Evolutionary conservation across 2,329 filamentous ascomycete species (phyloP).

Genomic region (Chrysoporthe puriensis): DNA sequence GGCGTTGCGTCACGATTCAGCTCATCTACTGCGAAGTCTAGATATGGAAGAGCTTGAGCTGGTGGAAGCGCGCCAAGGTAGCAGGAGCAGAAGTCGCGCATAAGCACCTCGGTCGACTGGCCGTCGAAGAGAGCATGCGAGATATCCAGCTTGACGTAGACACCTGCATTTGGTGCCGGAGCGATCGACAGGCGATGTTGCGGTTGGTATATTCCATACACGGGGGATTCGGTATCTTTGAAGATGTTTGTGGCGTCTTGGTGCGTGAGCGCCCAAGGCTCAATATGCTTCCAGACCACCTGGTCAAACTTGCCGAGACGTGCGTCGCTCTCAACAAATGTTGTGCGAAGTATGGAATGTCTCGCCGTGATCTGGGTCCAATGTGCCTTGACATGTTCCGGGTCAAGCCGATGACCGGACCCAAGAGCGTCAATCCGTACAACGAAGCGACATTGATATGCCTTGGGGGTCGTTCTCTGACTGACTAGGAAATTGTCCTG

Average conservation of each 20-base stretch:
- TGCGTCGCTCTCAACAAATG: conserved; percentile 33
- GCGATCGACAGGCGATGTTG: conserved; percentile 30
- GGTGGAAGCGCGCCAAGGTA: conserved; percentile 27
- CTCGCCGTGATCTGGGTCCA: conserved; percentile 32
- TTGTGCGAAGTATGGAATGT: conserved; percentile 31
- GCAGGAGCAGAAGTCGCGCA: conserved; percentile 31
- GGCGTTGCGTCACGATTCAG: background rate
- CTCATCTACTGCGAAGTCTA: background rate
- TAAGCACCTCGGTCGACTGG: conserved; percentile 32
- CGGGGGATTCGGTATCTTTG: background rate
- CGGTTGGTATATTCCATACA: background rate
- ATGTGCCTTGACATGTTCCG: conserved; percentile 21
- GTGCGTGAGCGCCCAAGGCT: conserved; percentile 28
- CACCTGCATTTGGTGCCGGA: conserved; percentile 24
- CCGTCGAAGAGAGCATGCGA: conserved; percentile 34
- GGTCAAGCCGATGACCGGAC: conserved; percentile 11
- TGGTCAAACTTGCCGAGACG: conserved; percentile 32
- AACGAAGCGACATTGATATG: conserved; percentile 32
- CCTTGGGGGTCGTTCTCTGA: conserved; percentile 29
- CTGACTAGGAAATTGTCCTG: conserved; percentile 35
- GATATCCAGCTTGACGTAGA: conserved; percentile 32
- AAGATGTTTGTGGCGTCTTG: background rate
- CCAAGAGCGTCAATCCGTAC: conserved; percentile 28
- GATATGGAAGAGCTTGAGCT: background rate
- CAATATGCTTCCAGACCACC: conserved; percentile 28